phyloP scores from a whole-genome alignment of 768 basidiomycete genomes.

The Chalciporus chontae region DNA sequence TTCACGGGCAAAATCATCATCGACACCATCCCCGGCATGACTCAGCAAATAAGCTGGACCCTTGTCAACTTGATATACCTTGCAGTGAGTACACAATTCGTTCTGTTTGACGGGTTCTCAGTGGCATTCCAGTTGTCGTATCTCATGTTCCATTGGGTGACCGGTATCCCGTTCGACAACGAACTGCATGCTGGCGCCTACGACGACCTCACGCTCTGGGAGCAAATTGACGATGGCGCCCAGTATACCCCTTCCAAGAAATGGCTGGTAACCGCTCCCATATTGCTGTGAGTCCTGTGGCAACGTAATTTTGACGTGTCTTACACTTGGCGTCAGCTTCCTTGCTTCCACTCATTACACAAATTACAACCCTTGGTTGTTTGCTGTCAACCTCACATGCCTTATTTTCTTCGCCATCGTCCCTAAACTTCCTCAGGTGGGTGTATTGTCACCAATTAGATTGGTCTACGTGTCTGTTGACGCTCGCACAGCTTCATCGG shows the following conservation, averaged over 20 bases:
- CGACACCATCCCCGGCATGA: slow-evolving; percentile 92
- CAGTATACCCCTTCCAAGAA: slow-evolving; percentile 99
- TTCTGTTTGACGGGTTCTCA: slow-evolving; percentile 7
- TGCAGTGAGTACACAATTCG: slow-evolving; percentile 50
- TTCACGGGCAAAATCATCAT: slow-evolving; percentile 86
- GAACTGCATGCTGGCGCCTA: slow-evolving; percentile 89
- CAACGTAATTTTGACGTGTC: neutral
- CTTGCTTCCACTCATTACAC: slow-evolving; percentile 98
- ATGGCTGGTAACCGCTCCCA: slow-evolving; percentile 88
- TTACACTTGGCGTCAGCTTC: slow-evolving; percentile 53
- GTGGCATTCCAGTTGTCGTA: slow-evolving; percentile 69
- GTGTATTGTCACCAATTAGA: slow-evolving; percentile 16
- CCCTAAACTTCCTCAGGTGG: slow-evolving; percentile 93
- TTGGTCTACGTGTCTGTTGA: slow-evolving; percentile 11
- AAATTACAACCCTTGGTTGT: slow-evolving; percentile 91
- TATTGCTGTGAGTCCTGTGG: slow-evolving; percentile 66
- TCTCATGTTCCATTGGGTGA: slow-evolving; percentile 98
- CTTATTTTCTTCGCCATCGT: slow-evolving; percentile 76
- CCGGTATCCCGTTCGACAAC: slow-evolving; percentile 92
- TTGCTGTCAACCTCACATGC: slow-evolving; percentile 85
- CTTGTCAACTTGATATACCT: slow-evolving; percentile 89
- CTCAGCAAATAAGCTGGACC: slow-evolving; percentile 94
- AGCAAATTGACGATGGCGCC: slow-evolving; percentile 98
- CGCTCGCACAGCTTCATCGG: slow-evolving; percentile 61
- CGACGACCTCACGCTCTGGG: slow-evolving; percentile 97